Base-by-base conservation (phyloP, 1,284 basidiomycete species). In the Cutaneotrichosporon sp. region DNA sequence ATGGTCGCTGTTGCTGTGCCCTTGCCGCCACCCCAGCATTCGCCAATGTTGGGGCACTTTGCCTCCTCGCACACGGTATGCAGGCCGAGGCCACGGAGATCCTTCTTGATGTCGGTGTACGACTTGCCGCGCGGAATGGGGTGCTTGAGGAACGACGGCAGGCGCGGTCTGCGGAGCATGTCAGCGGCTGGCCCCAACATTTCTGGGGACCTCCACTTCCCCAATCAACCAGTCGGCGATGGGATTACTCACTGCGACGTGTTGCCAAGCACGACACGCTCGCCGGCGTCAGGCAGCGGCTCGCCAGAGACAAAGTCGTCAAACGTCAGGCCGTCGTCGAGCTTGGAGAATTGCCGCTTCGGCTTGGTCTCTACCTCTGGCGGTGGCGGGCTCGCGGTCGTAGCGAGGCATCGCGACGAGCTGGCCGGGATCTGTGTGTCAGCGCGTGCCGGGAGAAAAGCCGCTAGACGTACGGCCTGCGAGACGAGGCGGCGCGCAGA, bases 41-140 rank as follows among this genome's bases (percentile, higher is more conserved):
- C 94, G 26, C 94, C 96, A 54, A 98, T 97, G 69, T 99, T 99
- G 1, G 96, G 96, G 79, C 96, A 99, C 56, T 93, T 83, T 22
- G 96, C 96, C 75, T 99, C 96, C 74, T 99, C 96, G 67, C 96
- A 99, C 1, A 99, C 96, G 0, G 96, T 99, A 67, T 94, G 90
- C 46, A 99, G 78, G 9, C 84, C 83, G 1, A 99, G 81, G 1
- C 92, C 93, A 51, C 96, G 81, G 18, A 99, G 79, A 72, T 99
- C 96, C 64, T 87, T 88, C 81, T 96, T 97, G 66, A 99, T 97
- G 64, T 84, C 88, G 56, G 84, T 86, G 73, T 87, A 98, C 12
- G 90, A 91, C 23, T 80, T 79, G 22, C 93, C 91, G 1, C 86
- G 90, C 0, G 96, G 94, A 62, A 93, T 91, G 30, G 84, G 85